Percentiles rank a stretch among this genome's conserved stretches.
Evolutionary conservation across 225 moss, liverwort and hornwort genomes (phyloP).

Genomic region (Takakia lepidozioides): DNA sequence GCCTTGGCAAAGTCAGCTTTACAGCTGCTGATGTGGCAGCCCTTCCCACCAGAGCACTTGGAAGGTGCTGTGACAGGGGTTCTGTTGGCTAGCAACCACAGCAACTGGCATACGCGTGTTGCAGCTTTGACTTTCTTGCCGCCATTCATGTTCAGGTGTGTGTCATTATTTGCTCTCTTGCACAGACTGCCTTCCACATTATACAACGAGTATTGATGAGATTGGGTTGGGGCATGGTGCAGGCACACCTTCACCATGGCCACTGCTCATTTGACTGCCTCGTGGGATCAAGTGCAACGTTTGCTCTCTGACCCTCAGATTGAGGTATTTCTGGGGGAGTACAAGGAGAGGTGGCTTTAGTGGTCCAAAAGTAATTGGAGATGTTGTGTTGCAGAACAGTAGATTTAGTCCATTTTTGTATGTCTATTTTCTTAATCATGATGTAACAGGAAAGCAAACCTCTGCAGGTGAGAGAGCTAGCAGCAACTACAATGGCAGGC

Average conservation of each 20-base stretch:
- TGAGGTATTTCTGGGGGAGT: no score
- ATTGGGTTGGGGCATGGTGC: constrained; percentile 17
- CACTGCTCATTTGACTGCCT: constrained; percentile 20
- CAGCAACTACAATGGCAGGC: constrained; percentile 67
- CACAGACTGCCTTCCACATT: no score
- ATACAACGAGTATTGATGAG: no score
- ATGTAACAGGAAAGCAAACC: not conserved
- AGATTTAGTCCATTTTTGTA: no score
- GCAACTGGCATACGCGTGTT: constrained; percentile 76
- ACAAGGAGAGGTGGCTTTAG: no score
- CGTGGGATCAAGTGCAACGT: constrained; percentile 58
- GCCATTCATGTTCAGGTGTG: constrained; percentile 68
- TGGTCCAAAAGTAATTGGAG: no score
- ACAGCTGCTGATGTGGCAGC: constrained; percentile 64
- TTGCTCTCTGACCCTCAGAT: constrained; percentile 67
- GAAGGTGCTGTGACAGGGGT: constrained; percentile 45
- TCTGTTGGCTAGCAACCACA: constrained; percentile 46
- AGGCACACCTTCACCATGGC: constrained; percentile 72
- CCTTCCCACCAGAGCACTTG: constrained; percentile 38
- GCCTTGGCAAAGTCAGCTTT: constrained; percentile 60
- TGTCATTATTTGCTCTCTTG: no score
- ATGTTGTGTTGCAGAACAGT: no score
- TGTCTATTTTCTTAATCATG: not conserved
- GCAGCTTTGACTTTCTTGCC: constrained; percentile 73
- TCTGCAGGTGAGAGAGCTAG: constrained; percentile 61